These are phyloP conservation scores for Nyctanthes arbortristis DNA, from an alignment of 257 asterid species.

Conservation along the genomic window DNA sequence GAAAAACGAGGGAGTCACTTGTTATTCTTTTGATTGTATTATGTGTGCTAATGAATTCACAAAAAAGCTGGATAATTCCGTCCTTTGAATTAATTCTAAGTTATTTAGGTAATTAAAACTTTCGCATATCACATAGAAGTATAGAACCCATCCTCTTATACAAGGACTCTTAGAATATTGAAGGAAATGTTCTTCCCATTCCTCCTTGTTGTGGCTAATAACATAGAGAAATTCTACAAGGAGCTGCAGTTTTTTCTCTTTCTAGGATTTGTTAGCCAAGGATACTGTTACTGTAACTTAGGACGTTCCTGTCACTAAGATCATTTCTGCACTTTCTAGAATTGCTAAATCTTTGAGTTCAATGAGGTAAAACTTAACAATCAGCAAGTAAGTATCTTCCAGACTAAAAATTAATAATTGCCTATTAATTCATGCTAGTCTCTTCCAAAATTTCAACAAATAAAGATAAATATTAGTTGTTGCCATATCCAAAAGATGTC, in stretches of 20 bases:
- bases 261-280: conserved; percentile 1
- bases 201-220: not conserved
- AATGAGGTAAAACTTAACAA: not conserved
- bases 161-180: not conserved
- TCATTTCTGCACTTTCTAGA: not conserved
- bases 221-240: not conserved
- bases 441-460: not conserved
- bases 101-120: not conserved
- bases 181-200: not conserved
- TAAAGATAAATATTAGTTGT: not conserved
- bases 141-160: not conserved
- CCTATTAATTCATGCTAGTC: not conserved
- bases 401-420: not conserved
- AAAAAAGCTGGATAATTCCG: too few relatives aligned
- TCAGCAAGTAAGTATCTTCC: not conserved
- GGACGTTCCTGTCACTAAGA: not conserved
- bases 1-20: not conserved
- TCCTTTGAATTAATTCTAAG: too few relatives aligned
- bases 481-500: too few relatives aligned
- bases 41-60: not conserved
- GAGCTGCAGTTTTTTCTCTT: not conserved
- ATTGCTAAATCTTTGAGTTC: not conserved
- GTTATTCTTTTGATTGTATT: not conserved
- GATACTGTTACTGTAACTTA: not conserved
- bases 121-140: not conserved